phyloP scores from a whole-genome alignment of 2,329 filamentous ascomycete genomes.

The Colletotrichum siamense region DNA sequence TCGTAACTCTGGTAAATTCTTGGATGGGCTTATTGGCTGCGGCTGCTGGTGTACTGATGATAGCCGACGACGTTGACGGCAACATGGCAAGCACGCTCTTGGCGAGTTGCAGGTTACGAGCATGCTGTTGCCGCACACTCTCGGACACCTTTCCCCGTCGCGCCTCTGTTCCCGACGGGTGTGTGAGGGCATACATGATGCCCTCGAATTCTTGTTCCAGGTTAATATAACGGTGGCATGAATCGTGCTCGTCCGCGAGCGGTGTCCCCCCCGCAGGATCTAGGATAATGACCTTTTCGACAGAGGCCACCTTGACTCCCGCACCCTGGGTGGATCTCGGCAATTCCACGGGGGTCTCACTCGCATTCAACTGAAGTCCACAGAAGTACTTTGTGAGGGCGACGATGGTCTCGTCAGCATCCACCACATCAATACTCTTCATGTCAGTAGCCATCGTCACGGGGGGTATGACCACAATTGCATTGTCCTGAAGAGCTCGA shows the following conservation, averaged over 20 bases:
- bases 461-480: constrained; percentile 44
- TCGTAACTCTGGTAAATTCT: constrained; percentile 57
- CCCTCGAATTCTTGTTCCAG: constrained; percentile 85
- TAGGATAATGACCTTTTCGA: constrained; percentile 89
- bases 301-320: constrained; percentile 57
- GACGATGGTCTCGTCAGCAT: constrained; percentile 70
- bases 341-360: constrained; percentile 22
- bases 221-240: constrained; percentile 75
- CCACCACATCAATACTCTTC: constrained; percentile 41
- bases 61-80: constrained; percentile 82
- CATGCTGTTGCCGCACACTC: constrained; percentile 35
- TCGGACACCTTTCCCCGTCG: background rate
- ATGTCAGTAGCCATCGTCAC: constrained; percentile 48
- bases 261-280: constrained; percentile 89
- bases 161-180: background rate
- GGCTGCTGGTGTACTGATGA: constrained; percentile 87
- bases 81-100: constrained; percentile 75
- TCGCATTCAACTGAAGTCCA: constrained; percentile 59
- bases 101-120: constrained; percentile 75
- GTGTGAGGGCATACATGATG: constrained; percentile 66
- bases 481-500: constrained; percentile 34
- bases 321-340: constrained; percentile 32
- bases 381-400: constrained; percentile 79
- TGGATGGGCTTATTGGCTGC: constrained; percentile 61
- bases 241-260: constrained; percentile 47